Base-by-base conservation (phyloP, 2,329 filamentous ascomycete genomes). In the Aspergillus caelatus region DNA sequence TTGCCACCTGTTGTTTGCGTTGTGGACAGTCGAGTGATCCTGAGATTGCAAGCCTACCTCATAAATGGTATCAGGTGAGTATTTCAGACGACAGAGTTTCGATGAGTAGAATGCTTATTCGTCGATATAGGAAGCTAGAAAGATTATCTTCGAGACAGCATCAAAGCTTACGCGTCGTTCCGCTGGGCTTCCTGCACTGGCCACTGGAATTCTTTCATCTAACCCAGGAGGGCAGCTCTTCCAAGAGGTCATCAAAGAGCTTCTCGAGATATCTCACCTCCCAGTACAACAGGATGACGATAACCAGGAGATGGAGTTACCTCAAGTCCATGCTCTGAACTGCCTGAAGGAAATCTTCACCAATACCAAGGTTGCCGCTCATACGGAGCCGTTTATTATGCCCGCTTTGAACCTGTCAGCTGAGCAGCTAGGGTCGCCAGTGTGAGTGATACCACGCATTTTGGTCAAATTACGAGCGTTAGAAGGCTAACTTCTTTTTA, bases 291-390 rank as follows among this genome's bases (percentile, higher is more conserved):
- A 73, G 23, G 66, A 71, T n/a, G 64, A 64, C 36, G 63, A 70
- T 23, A 67, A 71, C 19, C 72, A 75, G 64, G 81, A 85, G 56
- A 79, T 84, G 34, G 83, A 91, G 46, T 80, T 98, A 5, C 91
- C 93, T 0, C 94, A 99, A 77, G 95, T 99, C 0, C 95, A 99
- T 76, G 93, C 95, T 0, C 86, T 97, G 74, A 99, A 99, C 75
- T 97, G 92, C 65, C 81, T 99, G 62, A 95, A 95, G 74, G 93
- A 96, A 67, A 89, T 97, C 2, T 95, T 97, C 77, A 94, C 92
- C 62, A 93, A 90, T 68, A 92, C 93, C 0, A 87, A 88, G 57
- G 83, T 98, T 16, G 85, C 91, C 32, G 87, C 88, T 61, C 85
- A 86, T 59, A 91, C 92, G 0, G 92, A 96, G 71, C 82, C 82